Conservation (phyloP, 176 grass and related monocot species). For the Themeda triandra region DNA sequence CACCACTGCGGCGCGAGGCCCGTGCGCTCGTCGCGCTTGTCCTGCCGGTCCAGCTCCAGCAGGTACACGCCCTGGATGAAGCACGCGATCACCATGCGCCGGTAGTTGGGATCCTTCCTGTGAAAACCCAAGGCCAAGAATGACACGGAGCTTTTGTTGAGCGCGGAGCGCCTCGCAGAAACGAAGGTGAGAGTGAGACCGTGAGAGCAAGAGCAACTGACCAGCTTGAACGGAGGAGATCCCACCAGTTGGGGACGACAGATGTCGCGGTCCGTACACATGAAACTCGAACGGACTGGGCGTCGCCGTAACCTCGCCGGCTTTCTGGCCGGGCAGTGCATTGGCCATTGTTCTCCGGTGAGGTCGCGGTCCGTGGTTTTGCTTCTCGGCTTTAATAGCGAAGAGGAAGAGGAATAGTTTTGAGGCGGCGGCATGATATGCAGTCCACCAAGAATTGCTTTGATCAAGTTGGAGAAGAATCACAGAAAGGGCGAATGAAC, state of each 20-base stretch:
- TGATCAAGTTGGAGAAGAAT: slow-evolving; percentile 23
- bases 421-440: background rate
- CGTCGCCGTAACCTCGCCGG: background rate
- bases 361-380: too few species aligned
- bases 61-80: slow-evolving; percentile 84
- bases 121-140: background rate
- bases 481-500: slow-evolving; percentile 21
- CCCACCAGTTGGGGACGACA: slow-evolving; percentile 64
- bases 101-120: slow-evolving; percentile 82
- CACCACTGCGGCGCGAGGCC: slow-evolving; percentile 77
- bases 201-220: slow-evolving; percentile 16
- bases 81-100: slow-evolving; percentile 75
- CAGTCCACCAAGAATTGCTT: background rate
- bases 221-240: slow-evolving; percentile 79
- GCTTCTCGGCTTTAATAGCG: background rate
- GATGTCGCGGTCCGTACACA: slow-evolving; percentile 60
- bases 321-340: slow-evolving; percentile 3
- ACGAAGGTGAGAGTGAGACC: background rate
- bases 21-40: slow-evolving; percentile 42
- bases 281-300: slow-evolving; percentile 54
- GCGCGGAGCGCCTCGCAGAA: background rate
- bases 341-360: slow-evolving; percentile 26
- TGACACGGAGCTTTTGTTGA: background rate
- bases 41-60: slow-evolving; percentile 88
- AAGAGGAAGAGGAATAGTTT: background rate